phyloP scores from a whole-genome alignment of 768 basidiomycete species.

The Rubroboletus pulcherrimus region DNA sequence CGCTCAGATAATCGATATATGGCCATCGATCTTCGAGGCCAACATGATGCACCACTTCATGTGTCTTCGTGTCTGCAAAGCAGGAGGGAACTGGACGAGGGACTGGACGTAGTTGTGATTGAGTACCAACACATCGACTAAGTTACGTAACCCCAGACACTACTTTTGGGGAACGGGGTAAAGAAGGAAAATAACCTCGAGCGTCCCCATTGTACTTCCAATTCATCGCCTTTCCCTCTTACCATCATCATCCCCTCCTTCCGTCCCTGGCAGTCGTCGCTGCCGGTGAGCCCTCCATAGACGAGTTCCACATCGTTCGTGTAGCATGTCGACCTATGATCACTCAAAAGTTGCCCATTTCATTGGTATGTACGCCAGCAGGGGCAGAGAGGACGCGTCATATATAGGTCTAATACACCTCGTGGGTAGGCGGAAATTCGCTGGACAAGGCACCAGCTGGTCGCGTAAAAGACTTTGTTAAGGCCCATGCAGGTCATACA shows the following conservation, averaged over 20 bases:
- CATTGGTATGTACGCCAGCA: slow-evolving; percentile 43
- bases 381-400: slow-evolving; percentile 4
- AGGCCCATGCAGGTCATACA: slow-evolving; percentile 88
- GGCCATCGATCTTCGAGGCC: slow-evolving; percentile 12
- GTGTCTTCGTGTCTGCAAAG: not conserved
- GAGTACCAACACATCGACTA: not conserved
- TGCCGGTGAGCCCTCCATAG: slow-evolving; percentile 5
- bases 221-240: slow-evolving; percentile 11
- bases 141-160: slow-evolving; percentile 31
- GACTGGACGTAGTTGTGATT: not conserved
- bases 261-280: slow-evolving; percentile 2
- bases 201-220: slow-evolving; percentile 8
- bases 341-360: slow-evolving; percentile 61
- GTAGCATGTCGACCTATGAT: slow-evolving; percentile 40
- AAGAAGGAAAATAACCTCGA: slow-evolving; percentile 17
- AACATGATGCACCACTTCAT: slow-evolving; percentile 7
- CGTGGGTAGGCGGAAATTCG: slow-evolving; percentile 80
- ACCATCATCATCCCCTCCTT: slow-evolving; percentile 17
- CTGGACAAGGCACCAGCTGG: slow-evolving; percentile 79
- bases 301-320: slow-evolving; percentile 5
- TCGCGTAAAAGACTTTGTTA: slow-evolving; percentile 87
- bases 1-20: slow-evolving; percentile 7
- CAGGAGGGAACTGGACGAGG: not conserved
- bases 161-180: slow-evolving; percentile 29
- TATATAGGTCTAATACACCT: slow-evolving; percentile 5